Evolutionary conservation across 1,284 basidiomycete genomes (phyloP).

Genomic region (Exobasidium cylindrosporum): DNA sequence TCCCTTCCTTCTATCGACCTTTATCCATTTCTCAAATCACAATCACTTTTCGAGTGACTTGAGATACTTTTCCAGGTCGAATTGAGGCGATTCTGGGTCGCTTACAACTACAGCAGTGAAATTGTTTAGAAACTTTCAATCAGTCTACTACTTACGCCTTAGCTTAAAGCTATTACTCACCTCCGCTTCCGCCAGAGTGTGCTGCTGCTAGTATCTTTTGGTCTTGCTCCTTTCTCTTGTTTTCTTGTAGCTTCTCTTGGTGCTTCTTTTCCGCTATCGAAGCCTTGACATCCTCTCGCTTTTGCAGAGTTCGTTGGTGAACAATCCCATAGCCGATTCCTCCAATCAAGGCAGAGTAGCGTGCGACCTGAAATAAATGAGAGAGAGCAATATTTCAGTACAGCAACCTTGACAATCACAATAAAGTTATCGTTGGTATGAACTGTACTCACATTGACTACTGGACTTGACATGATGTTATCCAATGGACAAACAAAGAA

Average conservation of each 20-base stretch:
- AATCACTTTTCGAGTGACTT: conserved; percentile 40
- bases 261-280: conserved; percentile 60
- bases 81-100: conserved; percentile 89
- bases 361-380: conserved; percentile 70
- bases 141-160: background rate
- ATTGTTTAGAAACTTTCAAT: background rate
- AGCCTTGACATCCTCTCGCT: conserved; percentile 73
- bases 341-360: conserved; percentile 84
- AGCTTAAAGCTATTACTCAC: background rate
- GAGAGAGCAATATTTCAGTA: background rate
- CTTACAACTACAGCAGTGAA: conserved; percentile 57
- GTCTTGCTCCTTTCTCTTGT: conserved; percentile 67
- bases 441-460: conserved; percentile 47
- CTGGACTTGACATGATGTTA: conserved; percentile 27
- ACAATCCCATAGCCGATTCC: conserved; percentile 90
- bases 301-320: conserved; percentile 86
- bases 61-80: conserved; percentile 92
- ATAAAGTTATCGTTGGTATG: too few species aligned
- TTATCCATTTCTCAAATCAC: background rate
- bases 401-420: background rate
- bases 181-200: conserved; percentile 13
- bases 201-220: conserved; percentile 54
- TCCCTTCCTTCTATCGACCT: too few species aligned
- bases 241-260: conserved; percentile 64
- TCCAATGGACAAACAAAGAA: too few species aligned